Conservation (phyloP, 306 rosid genomes). For the Prunus davidiana region DNA sequence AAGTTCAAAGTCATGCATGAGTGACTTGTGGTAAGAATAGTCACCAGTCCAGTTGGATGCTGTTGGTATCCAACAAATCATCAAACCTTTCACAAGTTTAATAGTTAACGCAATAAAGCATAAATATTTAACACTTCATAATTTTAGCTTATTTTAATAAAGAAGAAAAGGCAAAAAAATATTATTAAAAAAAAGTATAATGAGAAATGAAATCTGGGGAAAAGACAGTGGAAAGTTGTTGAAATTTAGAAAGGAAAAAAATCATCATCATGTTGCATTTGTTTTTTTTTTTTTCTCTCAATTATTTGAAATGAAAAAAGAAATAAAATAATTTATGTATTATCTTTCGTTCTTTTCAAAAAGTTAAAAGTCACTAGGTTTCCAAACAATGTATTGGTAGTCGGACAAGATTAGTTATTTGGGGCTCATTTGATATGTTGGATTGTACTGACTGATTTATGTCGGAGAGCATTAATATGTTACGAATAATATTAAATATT, state of each 20-base stretch:
- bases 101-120: background rate
- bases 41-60: background rate
- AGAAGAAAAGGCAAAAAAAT: background rate
- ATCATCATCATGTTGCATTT: background rate
- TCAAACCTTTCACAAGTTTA: background rate
- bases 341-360: too few species aligned
- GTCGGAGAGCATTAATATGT: too few species aligned
- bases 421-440: accelerated
- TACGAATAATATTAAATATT: too few species aligned
- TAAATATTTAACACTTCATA: background rate
- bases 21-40: too few species aligned
- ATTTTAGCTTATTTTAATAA: background rate
- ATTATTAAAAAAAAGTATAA: background rate
- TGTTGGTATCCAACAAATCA: background rate
- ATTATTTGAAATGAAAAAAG: background rate
- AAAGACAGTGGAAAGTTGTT: background rate
- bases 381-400: too few species aligned
- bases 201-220: background rate
- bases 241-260: background rate
- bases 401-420: too few species aligned
- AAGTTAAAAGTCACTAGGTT: too few species aligned
- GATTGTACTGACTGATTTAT: too few species aligned
- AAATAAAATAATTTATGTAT: too few species aligned
- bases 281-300: background rate
- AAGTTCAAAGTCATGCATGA: background rate